Percentiles rank a stretch among this genome's conserved stretches.
phyloP scores from a whole-genome alignment of 2,329 filamentous ascomycete genomes.

The Macrophomina pseudophaseolina region DNA sequence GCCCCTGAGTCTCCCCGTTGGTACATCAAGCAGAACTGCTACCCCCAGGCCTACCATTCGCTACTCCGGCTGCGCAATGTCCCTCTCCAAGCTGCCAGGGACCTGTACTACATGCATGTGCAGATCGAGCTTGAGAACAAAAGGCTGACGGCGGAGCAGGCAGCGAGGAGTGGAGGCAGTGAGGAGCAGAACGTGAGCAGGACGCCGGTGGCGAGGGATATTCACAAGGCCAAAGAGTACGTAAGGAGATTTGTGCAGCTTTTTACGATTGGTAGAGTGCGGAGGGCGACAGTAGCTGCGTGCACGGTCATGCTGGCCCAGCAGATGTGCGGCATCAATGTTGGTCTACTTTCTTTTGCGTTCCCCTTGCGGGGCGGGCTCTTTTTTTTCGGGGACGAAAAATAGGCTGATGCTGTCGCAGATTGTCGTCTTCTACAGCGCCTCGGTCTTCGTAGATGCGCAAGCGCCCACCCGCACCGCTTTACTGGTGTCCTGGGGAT shows the following conservation, averaged over 20 bases:
- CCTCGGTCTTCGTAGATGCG: conserved; percentile 7
- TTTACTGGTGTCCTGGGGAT: conserved; percentile 49
- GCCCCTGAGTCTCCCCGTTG: conserved; percentile 35
- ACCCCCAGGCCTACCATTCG: conserved; percentile 32
- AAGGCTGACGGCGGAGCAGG: conserved; percentile 39
- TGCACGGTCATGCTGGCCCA: conserved; percentile 42
- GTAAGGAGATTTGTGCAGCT: conserved; percentile 27
- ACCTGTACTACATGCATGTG: conserved; percentile 56
- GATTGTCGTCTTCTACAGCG: conserved; percentile 22
- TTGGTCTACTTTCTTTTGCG: conserved; percentile 32
- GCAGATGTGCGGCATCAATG: conserved; percentile 38
- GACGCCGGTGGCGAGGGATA: conserved; percentile 12
- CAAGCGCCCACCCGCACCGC: conserved; percentile 31
- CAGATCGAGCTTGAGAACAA: conserved; percentile 41
- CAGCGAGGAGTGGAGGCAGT: conserved; percentile 29
- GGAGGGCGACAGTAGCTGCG: conserved; percentile 34
- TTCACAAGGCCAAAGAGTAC: conserved; percentile 22
- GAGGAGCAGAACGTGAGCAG: not conserved
- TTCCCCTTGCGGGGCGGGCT: not conserved
- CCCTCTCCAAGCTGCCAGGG: conserved; percentile 58
- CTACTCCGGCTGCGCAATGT: conserved; percentile 61
- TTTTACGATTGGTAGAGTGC: conserved; percentile 35
- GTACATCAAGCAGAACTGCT: conserved; percentile 35
- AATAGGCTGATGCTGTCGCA: conserved; percentile 1
- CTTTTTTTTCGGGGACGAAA: conserved; percentile 29